Evolutionary conservation across 2,329 filamentous ascomycete genomes (phyloP).

Genomic region (Aureobasidium sp.): DNA sequence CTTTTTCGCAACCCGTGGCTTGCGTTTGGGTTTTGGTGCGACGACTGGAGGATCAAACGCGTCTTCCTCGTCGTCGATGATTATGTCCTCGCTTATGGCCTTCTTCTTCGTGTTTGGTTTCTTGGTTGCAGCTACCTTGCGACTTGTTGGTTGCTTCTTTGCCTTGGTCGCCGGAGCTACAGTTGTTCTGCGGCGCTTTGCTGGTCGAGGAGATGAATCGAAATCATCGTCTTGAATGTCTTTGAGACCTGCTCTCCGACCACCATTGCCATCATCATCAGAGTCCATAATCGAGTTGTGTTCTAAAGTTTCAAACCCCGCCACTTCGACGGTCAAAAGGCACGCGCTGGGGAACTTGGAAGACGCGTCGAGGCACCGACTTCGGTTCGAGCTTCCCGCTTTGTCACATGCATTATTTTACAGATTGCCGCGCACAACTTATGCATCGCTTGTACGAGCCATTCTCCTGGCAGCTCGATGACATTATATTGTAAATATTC

Average conservation of each 20-base stretch:
- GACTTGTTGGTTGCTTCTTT: constrained; percentile 13
- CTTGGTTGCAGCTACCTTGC: constrained; percentile 4
- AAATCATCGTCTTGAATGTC: constrained; percentile 17
- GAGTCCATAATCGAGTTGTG: not conserved
- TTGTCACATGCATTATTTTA: not conserved
- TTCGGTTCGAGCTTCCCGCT: not conserved
- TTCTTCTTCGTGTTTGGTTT: constrained; percentile 1
- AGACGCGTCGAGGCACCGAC: constrained; percentile 7
- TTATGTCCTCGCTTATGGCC: not conserved
- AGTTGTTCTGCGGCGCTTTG: constrained; percentile 20
- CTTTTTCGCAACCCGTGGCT: not conserved
- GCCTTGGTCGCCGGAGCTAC: constrained; percentile 17
- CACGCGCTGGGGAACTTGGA: not conserved
- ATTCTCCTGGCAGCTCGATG: not conserved
- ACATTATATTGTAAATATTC: not conserved
- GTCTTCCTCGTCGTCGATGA: constrained; percentile 3
- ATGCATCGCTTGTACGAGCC: not conserved
- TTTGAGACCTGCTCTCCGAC: not conserved
- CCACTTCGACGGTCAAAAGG: not conserved
- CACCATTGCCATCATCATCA: not conserved
- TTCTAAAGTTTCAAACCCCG: not conserved
- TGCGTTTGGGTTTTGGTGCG: constrained; percentile 5
- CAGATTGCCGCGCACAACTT: not conserved
- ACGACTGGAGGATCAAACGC: constrained; percentile 5
- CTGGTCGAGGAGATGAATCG: constrained; percentile 24